phyloP scores from a whole-genome alignment of 129 eudicot genomes.

The Flaveria brownii region DNA sequence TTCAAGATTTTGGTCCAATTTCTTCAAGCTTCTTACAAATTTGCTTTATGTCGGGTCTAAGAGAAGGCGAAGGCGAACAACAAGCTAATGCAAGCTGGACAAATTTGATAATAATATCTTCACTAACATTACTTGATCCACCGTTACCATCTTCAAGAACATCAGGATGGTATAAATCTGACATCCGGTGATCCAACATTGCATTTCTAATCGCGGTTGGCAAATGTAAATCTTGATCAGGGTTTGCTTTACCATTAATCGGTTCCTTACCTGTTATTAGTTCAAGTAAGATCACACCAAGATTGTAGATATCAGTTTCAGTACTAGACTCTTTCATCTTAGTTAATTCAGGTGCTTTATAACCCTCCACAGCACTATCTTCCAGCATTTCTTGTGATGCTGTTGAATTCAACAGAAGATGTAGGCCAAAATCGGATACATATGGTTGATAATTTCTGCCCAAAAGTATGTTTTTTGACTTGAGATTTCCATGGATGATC shows the following conservation, averaged over 20 bases:
- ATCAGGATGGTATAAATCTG: constrained; percentile 68
- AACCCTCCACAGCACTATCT: constrained; percentile 72
- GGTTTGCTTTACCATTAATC: constrained; percentile 48
- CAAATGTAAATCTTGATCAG: constrained; percentile 64
- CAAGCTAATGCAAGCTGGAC: constrained; percentile 86
- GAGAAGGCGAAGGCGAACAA: constrained; percentile 80
- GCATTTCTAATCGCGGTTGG: constrained; percentile 63
- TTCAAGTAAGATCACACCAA: constrained; percentile 84
- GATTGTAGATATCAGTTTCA: constrained; percentile 71
- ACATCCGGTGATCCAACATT: constrained; percentile 55
- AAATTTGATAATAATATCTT: constrained; percentile 56
- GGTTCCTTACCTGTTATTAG: constrained; percentile 69
- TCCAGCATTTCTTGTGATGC: constrained; percentile 85
- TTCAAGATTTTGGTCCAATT: constrained; percentile 42
- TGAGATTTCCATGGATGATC: constrained; percentile 89
- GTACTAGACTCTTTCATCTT: constrained; percentile 66
- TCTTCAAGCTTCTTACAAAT: constrained; percentile 71
- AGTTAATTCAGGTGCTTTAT: constrained; percentile 84
- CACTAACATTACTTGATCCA: constrained; percentile 44
- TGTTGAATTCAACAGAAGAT: constrained; percentile 64
- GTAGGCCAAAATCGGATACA: constrained; percentile 80
- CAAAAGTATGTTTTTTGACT: constrained; percentile 70
- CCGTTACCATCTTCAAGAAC: constrained; percentile 40
- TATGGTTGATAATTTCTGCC: constrained; percentile 55
- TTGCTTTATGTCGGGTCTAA: constrained; percentile 63